Percentiles rank a stretch among this genome's conserved stretches.
phyloP scores from a whole-genome alignment of 2,329 filamentous ascomycete genomes.

The Colletotrichum costaricense region DNA sequence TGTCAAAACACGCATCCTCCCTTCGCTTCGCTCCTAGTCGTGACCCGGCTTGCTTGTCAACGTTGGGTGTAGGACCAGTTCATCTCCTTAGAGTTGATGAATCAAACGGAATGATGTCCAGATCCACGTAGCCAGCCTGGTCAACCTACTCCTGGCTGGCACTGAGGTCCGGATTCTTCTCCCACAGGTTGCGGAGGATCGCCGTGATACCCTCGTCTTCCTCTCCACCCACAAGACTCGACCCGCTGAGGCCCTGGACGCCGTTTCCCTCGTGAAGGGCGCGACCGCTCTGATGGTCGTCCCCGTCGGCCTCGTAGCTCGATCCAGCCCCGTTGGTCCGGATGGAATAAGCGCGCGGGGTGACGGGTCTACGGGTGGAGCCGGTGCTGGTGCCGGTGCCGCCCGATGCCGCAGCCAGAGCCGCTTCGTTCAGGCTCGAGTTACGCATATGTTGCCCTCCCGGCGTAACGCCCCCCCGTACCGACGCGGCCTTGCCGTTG shows the following conservation, averaged over 20 bases:
- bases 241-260: constrained; percentile 56
- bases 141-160: constrained; percentile 60
- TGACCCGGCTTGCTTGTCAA: too few relatives aligned
- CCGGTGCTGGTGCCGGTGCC: constrained; percentile 39
- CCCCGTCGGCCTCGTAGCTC: constrained; percentile 57
- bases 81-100: not conserved
- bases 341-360: constrained; percentile 49
- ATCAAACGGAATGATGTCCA: not conserved
- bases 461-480: constrained; percentile 37
- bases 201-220: constrained; percentile 63
- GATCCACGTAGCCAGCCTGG: constrained; percentile 2
- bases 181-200: constrained; percentile 70
- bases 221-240: constrained; percentile 60
- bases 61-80: not conserved
- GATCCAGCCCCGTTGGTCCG: constrained; percentile 53
- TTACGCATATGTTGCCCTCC: constrained; percentile 49
- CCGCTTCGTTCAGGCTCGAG: constrained; percentile 45
- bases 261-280: constrained; percentile 42
- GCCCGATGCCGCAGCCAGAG: constrained; percentile 10
- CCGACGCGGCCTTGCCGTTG: constrained; percentile 49
- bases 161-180: constrained; percentile 68
- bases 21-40: not conserved
- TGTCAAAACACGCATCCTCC: not conserved
- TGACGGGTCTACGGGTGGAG: constrained; percentile 39
- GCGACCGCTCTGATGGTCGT: constrained; percentile 48